Evolutionary conservation across 306 rosid species (phyloP), one percentile per base, ranked within the genome.

Genomic region (Gastrolobium villosum): DNA sequence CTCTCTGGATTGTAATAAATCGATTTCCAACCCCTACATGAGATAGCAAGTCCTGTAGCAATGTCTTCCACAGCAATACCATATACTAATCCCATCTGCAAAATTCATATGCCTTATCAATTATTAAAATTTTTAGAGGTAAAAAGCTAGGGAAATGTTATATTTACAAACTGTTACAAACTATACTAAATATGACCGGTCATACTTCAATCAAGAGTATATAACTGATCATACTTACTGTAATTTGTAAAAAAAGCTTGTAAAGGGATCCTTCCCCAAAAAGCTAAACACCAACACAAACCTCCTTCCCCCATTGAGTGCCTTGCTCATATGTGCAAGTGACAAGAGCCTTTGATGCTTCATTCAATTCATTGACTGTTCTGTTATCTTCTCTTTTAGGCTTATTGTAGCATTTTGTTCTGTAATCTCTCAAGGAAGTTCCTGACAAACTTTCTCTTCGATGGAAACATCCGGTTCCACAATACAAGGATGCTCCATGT

Each of bases 401-500:
- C n/a, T 75, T 79, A 3, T 5, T 20, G 7, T 83, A 53, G 43
- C 36, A 6, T 13, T 71, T 41, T 53, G 44, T 76, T 69, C 1
- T 80, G 31, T 56, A 53, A 65, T 71, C 89, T 72, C 67, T 80
- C 28, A 77, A 35, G 57, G 79, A 68, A 59, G 82, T 74, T 46
- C 96, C 96, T 2, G 63, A 45, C 0, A 93, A 82, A 78, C 89
- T 83, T 40, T 85, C 90, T 85, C 94, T 86, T 70, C 96, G 32
- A 79, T 92, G 97, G 60, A 90, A 85, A 60, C 92, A 86, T 10
- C 94, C 94, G 9, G 97, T 89, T 63, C 97, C 97, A 64, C 87
- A 72, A 63, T 85, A 93, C 60, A 89, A n/a, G 8, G 96, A 67
- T 8, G 85, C 85, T 30, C 86, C 92, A 64, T 79, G 65, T 45